A percentile compares a stretch with the other conserved stretches of the same genome.
These are phyloP conservation scores for Melastoma malabathricum DNA, from an alignment of 345 rosid species.

Conservation along the genomic window DNA sequence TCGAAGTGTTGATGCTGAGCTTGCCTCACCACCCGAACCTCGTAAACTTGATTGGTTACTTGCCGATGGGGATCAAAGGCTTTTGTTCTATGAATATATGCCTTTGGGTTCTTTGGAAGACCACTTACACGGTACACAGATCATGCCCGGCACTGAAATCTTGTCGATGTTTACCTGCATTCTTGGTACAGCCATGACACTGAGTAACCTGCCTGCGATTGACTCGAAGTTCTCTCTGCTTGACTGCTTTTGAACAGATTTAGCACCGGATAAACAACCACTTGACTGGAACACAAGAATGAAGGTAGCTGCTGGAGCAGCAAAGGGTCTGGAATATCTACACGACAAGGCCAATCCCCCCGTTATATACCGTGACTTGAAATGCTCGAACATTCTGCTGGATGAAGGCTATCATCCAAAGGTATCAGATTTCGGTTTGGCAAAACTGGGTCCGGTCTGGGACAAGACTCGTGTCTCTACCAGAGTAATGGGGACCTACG, in stretches of 20 bases:
- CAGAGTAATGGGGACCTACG: constrained; percentile 65
- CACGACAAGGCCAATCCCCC: constrained; percentile 60
- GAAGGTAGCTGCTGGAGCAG: constrained; percentile 71
- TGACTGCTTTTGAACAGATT: constrained; percentile 22
- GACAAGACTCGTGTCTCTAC: constrained; percentile 65
- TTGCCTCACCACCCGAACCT: constrained; percentile 83
- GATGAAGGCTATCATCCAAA: constrained; percentile 51
- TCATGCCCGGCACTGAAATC: background rate
- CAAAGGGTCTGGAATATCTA: constrained; percentile 61
- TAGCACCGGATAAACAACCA: constrained; percentile 36
- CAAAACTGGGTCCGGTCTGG: constrained; percentile 67
- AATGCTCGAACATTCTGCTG: constrained; percentile 60
- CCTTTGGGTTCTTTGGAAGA: constrained; percentile 87
- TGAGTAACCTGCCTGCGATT: background rate
- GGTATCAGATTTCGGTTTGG: constrained; percentile 66
- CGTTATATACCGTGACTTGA: constrained; percentile 60
- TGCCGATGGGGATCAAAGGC: constrained; percentile 95
- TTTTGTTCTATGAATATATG: constrained; percentile 91
- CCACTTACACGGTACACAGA: constrained; percentile 60
- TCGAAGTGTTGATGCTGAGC: constrained; percentile 90
- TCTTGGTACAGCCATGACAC: too few species aligned
- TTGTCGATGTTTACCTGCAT: background rate
- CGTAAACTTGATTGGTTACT: constrained; percentile 85
- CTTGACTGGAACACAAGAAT: constrained; percentile 70
- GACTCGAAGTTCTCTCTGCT: background rate